These are phyloP conservation scores for Schizosaccharomyces lindneri DNA, from an alignment of 805 yeast genomes.

Conservation along the genomic window DNA sequence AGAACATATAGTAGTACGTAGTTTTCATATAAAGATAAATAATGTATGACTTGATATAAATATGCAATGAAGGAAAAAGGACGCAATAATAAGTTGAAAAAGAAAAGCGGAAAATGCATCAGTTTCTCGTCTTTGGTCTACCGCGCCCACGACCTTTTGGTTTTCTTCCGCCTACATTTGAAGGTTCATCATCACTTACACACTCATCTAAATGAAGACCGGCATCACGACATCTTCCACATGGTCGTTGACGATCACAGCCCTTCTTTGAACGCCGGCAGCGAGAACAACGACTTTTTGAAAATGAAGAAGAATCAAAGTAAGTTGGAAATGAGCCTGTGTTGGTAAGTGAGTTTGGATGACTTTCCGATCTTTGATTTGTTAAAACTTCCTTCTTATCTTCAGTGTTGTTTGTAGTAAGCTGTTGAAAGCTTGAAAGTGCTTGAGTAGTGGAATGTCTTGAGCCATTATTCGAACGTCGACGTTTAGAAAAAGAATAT, in stretches of 20 bases:
- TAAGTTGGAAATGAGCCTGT: neutral
- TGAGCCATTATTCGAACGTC: neutral
- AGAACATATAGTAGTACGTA: no score
- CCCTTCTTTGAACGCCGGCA: constrained; percentile 1
- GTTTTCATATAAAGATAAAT: no score
- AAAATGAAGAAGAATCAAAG: neutral
- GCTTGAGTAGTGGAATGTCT: neutral
- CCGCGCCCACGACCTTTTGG: neutral
- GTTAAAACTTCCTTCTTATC: no score
- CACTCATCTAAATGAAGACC: neutral
- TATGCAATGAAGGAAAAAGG: no score
- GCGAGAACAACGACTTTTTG: neutral
- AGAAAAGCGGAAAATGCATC: neutral
- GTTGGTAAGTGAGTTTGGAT: neutral
- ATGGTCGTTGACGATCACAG: constrained; percentile 1
- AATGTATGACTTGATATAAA: no score
- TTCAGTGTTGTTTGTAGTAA: no score
- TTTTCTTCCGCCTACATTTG: neutral
- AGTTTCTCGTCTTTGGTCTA: neutral
- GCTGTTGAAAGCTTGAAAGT: no score
- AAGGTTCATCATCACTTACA: constrained; percentile 1
- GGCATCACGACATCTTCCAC: constrained; percentile 2
- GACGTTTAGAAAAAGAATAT: neutral
- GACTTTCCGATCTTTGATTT: neutral
- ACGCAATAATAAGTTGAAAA: no score